Percentiles rank a stretch among this genome's conserved stretches.
Conservation (phyloP, 2,329 filamentous ascomycete species). For the Fusarium oligoseptatum region DNA sequence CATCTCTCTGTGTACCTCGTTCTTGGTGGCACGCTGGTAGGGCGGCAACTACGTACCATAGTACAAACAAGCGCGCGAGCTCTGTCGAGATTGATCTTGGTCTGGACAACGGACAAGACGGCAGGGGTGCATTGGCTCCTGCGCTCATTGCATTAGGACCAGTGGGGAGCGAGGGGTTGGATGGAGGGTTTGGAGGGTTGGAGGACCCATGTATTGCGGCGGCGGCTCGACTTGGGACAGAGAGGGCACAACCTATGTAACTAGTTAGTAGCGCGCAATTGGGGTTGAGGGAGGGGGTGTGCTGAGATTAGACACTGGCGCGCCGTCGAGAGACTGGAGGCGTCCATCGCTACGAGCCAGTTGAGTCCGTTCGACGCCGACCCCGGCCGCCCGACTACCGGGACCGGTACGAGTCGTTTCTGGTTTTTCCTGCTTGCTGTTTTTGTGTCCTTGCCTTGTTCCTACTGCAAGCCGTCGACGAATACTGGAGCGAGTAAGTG, state of each 20-base stretch:
- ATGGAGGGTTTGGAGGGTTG: conserved; percentile 47
- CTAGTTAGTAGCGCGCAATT: conserved; percentile 41
- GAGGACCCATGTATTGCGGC: conserved; percentile 46
- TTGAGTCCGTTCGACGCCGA: conserved; percentile 44
- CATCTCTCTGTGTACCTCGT: conserved; percentile 42
- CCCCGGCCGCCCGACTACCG: conserved; percentile 43
- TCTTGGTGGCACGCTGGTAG: conserved; percentile 44
- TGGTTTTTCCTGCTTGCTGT: conserved; percentile 23
- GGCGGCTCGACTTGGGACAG: conserved; percentile 49
- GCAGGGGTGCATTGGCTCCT: conserved; percentile 48
- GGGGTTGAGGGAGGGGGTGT: conserved; percentile 45
- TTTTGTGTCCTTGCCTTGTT: conserved; percentile 36
- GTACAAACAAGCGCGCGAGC: conserved; percentile 47
- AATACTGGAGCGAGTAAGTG: conserved; percentile 37
- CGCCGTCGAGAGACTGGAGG: conserved; percentile 35
- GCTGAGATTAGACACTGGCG: conserved; percentile 41
- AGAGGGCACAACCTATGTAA: conserved; percentile 44
- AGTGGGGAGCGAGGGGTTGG: conserved; percentile 49
- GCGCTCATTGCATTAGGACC: conserved; percentile 47
- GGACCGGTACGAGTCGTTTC: conserved; percentile 36
- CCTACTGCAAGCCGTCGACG: conserved; percentile 33
- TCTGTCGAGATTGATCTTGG: conserved; percentile 49
- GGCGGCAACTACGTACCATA: conserved; percentile 40
- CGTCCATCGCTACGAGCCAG: conserved; percentile 40
- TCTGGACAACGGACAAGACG: conserved; percentile 47